phyloP scores from a whole-genome alignment of 108 stramenopile genomes.

The Nannochloropsis gaditana region DNA sequence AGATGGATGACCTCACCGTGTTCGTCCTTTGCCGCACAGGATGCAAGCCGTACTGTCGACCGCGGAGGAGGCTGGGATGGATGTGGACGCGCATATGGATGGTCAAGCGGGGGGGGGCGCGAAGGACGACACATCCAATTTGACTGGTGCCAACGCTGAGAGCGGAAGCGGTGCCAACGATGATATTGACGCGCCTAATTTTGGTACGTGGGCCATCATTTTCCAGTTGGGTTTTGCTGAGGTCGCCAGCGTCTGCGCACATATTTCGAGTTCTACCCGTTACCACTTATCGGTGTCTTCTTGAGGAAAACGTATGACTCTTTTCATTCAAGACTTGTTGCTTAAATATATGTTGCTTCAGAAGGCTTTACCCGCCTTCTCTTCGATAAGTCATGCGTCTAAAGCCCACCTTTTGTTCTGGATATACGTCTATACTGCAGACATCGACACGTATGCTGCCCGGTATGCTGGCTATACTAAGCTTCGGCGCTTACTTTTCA shows the following conservation, averaged over 20 bases:
- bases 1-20: no score
- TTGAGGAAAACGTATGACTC: no score
- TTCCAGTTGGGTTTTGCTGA: no score
- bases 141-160: not conserved
- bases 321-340: no score
- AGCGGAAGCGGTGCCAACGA: not conserved
- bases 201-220: not conserved
- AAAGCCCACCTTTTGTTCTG: not conserved
- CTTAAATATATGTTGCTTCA: no score
- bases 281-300: no score
- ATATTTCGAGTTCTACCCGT: no score
- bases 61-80: not conserved
- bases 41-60: not conserved
- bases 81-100: not conserved
- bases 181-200: constrained; percentile 3
- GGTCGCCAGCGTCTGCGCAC: no score
- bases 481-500: constrained; percentile 33
- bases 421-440: not conserved
- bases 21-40: no score
- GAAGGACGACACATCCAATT: not conserved
- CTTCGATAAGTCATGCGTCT: not conserved
- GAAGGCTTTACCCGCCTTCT: no score
- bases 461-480: constrained; percentile 39
- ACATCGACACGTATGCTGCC: constrained; percentile 40
- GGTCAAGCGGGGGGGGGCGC: not conserved